Conservation (phyloP, 495 filamentous ascomycete species). For the Eremomyces bilateralis region DNA sequence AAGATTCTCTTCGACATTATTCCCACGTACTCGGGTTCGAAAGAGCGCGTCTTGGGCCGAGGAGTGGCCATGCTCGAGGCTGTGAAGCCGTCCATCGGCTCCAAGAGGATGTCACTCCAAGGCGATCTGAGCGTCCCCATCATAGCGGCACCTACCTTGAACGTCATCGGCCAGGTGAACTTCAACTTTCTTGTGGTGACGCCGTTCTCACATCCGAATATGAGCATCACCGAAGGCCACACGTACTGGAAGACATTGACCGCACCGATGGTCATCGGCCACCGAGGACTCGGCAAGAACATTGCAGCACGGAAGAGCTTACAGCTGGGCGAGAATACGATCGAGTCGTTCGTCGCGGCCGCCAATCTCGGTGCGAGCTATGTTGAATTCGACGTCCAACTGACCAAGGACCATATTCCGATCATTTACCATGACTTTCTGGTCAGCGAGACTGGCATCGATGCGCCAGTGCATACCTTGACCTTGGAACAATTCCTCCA, state of each 20-base stretch:
- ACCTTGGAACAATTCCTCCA: slow-evolving; percentile 90
- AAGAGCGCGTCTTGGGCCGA: slow-evolving; percentile 73
- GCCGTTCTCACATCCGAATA: slow-evolving; percentile 81
- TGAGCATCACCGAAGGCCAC: slow-evolving; percentile 69
- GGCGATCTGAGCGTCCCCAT: slow-evolving; percentile 89
- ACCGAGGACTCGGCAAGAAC: slow-evolving; percentile 89
- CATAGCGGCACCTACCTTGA: slow-evolving; percentile 53
- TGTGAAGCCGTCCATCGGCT: slow-evolving; percentile 59
- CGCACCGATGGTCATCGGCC: slow-evolving; percentile 79
- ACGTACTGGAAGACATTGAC: slow-evolving; percentile 87
- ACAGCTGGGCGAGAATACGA: slow-evolving; percentile 87
- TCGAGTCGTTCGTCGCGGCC: slow-evolving; percentile 77
- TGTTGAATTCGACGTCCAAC: slow-evolving; percentile 85
- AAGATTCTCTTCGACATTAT: slow-evolving; percentile 88
- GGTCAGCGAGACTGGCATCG: slow-evolving; percentile 93
- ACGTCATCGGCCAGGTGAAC: slow-evolving; percentile 81
- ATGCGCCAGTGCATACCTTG: slow-evolving; percentile 87
- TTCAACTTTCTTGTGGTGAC: slow-evolving; percentile 95
- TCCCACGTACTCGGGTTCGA: slow-evolving; percentile 85
- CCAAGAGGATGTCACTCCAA: slow-evolving; percentile 64
- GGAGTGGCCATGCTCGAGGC: slow-evolving; percentile 76
- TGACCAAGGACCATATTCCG: slow-evolving; percentile 96
- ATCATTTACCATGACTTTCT: slow-evolving; percentile 99
- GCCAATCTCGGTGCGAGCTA: slow-evolving; percentile 82
- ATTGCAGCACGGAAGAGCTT: slow-evolving; percentile 55